phyloP scores from a whole-genome alignment of 768 basidiomycete species.

The Pulveroboletus ravenelii region DNA sequence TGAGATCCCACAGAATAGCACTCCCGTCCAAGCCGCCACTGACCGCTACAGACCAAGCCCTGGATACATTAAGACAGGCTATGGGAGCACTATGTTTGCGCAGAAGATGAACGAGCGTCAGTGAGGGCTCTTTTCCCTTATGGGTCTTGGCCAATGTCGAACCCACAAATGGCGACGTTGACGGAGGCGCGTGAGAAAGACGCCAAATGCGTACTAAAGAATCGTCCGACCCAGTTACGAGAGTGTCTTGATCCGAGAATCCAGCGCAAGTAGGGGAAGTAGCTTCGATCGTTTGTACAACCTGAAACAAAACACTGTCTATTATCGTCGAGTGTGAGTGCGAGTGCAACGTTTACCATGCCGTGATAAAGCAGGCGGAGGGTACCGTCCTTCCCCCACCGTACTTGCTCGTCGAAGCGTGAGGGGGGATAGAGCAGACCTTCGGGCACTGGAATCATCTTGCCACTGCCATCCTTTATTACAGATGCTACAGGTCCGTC shows the following conservation, averaged over 20 bases:
- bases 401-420: constrained; percentile 62
- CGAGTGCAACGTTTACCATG: constrained; percentile 38
- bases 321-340: background rate
- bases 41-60: constrained; percentile 77
- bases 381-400: constrained; percentile 59
- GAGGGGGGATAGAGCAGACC: constrained; percentile 55
- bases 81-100: constrained; percentile 73
- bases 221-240: constrained; percentile 79
- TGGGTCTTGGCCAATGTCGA: constrained; percentile 12
- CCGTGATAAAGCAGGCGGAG: constrained; percentile 61
- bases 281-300: constrained; percentile 74
- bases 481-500: constrained; percentile 38
- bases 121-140: constrained; percentile 25
- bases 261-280: constrained; percentile 67
- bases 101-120: constrained; percentile 66
- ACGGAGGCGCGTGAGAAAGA: constrained; percentile 34
- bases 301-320: constrained; percentile 33
- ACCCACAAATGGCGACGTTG: constrained; percentile 19
- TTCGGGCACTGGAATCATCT: constrained; percentile 57
- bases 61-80: constrained; percentile 63
- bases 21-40: constrained; percentile 86
- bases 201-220: constrained; percentile 84
- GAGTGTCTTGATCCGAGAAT: constrained; percentile 67
- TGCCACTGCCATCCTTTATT: constrained; percentile 40
- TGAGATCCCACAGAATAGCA: constrained; percentile 87